These are phyloP conservation scores for Paramecium sexaurelia DNA, from an alignment of 73 alveolate genomes.

Conservation along the genomic window DNA sequence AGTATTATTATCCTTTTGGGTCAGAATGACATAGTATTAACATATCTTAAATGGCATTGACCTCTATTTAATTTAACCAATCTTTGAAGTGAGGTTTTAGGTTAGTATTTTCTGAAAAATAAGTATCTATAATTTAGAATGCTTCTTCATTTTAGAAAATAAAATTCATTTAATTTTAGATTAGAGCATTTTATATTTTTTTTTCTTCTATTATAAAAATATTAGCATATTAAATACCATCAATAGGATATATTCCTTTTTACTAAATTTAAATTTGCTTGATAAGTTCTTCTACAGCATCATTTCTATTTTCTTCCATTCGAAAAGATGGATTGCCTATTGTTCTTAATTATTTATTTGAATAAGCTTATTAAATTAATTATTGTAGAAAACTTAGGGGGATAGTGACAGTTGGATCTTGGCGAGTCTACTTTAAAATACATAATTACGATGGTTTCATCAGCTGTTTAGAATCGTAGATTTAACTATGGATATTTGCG, in stretches of 20 bases:
- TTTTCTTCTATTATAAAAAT: constrained; percentile 34
- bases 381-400: constrained; percentile 27
- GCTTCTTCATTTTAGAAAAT: not conserved
- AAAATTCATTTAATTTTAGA: constrained; percentile 7
- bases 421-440: not conserved
- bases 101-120: not conserved
- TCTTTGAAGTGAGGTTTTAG: not conserved
- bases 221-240: not conserved
- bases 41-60: constrained; percentile 12
- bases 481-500: constrained; percentile 36
- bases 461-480: constrained; percentile 13
- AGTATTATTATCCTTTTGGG: not conserved
- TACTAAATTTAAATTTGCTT: not conserved
- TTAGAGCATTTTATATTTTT: constrained; percentile 2
- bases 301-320: not conserved
- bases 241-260: not conserved
- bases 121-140: not conserved
- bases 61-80: not conserved
- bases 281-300: constrained; percentile 10
- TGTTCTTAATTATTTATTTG: constrained; percentile 20
- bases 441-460: constrained; percentile 17
- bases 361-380: constrained; percentile 7
- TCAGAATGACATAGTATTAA: constrained; percentile 12
- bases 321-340: not conserved
- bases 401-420: constrained; percentile 46